A percentile compares a stretch with the other conserved stretches of the same genome.
These are phyloP conservation scores for Aspergillus uvarum DNA, from an alignment of 2,329 filamentous ascomycete species.

Conservation along the genomic window DNA sequence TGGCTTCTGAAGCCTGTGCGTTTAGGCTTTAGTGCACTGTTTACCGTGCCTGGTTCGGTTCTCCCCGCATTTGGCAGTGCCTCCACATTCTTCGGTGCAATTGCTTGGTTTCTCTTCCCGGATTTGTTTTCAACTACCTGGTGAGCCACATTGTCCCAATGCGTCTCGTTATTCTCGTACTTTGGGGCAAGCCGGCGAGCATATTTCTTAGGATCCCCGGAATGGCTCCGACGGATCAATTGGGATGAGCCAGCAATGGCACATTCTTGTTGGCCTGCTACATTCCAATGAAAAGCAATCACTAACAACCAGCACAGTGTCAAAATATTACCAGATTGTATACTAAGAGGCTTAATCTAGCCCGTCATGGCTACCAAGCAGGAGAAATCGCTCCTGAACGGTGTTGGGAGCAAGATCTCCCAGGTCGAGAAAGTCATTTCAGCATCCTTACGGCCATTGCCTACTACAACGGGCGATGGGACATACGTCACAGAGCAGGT, in stretches of 20 bases:
- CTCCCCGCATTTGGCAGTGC: conserved; percentile 4
- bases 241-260: neutral
- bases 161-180: neutral
- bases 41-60: neutral
- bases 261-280: too few relatives aligned
- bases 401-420: conserved; percentile 37
- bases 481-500: conserved; percentile 39
- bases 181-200: neutral
- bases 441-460: conserved; percentile 44
- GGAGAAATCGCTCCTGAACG: conserved; percentile 27
- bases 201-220: neutral
- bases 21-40: neutral
- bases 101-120: neutral
- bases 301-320: neutral
- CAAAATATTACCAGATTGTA: neutral
- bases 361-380: conserved; percentile 23
- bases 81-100: conserved; percentile 5
- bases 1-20: neutral
- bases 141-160: neutral
- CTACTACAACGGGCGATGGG: conserved; percentile 43
- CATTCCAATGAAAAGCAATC: neutral
- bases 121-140: neutral
- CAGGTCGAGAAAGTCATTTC: conserved; percentile 42
- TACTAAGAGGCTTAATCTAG: neutral
- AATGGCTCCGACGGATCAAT: neutral